Evolutionary conservation across 1,284 basidiomycete species (phyloP).

Genomic region (Apiotrichum montevideense): DNA sequence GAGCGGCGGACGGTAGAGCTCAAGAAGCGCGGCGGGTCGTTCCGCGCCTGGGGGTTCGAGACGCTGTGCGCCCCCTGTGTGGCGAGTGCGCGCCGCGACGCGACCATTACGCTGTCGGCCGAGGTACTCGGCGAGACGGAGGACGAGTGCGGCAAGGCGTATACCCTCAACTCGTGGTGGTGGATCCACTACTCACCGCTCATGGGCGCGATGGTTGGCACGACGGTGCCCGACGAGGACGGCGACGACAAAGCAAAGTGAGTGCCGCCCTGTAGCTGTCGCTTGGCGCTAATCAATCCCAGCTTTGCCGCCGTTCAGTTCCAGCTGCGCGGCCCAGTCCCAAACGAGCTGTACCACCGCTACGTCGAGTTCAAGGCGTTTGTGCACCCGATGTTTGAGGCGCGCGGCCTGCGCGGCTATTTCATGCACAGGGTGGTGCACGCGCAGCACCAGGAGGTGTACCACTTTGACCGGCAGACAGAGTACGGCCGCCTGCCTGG

Average conservation of each 20-base stretch:
- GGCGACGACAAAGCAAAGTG: constrained; percentile 27
- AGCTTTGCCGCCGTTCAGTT: constrained; percentile 52
- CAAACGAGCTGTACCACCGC: constrained; percentile 49
- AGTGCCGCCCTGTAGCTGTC: constrained; percentile 8
- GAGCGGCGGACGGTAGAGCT: constrained; percentile 33
- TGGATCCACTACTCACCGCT: constrained; percentile 41
- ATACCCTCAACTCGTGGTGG: constrained; percentile 49
- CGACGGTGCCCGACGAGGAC: constrained; percentile 25
- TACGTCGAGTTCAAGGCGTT: constrained; percentile 52
- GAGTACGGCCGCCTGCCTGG: constrained; percentile 42
- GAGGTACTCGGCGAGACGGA: constrained; percentile 47
- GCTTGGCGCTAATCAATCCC: background rate
- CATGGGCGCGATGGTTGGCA: constrained; percentile 37
- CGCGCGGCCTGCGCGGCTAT: constrained; percentile 45
- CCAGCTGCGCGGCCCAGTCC: constrained; percentile 51
- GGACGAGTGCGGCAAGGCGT: constrained; percentile 45
- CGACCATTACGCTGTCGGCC: constrained; percentile 29
- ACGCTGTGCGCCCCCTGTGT: background rate
- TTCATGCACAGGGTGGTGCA: constrained; percentile 48
- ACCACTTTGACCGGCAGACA: constrained; percentile 49
- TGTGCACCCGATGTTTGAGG: constrained; percentile 49
- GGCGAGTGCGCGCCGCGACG: background rate
- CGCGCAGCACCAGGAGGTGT: constrained; percentile 50
- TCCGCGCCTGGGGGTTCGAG: constrained; percentile 29
- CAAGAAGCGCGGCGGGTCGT: constrained; percentile 44